These are phyloP conservation scores for Chimonanthus praecox DNA, from an alignment of 164 flowering plant genomes.

Conservation along the genomic window DNA sequence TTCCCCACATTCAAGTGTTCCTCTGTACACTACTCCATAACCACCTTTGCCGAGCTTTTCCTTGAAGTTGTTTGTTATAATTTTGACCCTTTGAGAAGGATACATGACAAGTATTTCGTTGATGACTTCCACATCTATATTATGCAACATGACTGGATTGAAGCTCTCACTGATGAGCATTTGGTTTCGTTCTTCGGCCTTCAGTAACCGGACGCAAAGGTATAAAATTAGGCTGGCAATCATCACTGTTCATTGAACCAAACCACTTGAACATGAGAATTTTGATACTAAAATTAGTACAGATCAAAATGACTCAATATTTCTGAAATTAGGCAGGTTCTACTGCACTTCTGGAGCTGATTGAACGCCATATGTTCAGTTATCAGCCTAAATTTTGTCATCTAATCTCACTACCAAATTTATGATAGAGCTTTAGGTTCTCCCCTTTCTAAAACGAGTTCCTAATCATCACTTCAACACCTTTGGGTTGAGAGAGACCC, in stretches of 20 bases:
- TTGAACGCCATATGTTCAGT: background rate
- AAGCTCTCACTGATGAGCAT: background rate
- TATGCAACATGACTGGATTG: background rate
- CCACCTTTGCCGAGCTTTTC: conserved; percentile 4
- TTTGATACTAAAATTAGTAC: background rate
- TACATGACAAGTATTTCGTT: conserved; percentile 6
- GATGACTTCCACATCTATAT: background rate
- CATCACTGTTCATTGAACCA: background rate
- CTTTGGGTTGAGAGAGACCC: background rate
- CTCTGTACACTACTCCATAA: conserved; percentile 5
- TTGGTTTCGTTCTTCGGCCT: too few species aligned
- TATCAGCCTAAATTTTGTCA: background rate
- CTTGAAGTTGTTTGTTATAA: conserved; percentile 3
- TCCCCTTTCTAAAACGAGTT: too few species aligned
- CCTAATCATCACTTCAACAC: too few species aligned
- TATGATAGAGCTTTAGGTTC: background rate
- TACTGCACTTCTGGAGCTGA: background rate
- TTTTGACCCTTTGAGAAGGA: background rate
- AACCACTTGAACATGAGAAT: background rate
- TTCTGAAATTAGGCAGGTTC: background rate
- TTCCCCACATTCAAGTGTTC: background rate
- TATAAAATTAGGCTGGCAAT: background rate
- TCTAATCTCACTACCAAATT: background rate
- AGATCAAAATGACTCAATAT: background rate
- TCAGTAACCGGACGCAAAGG: background rate